Percentiles rank a stretch among this genome's conserved stretches.
These are phyloP conservation scores for Fusarium virguliforme DNA, from an alignment of 2,329 filamentous ascomycete genomes.

Conservation along the genomic window DNA sequence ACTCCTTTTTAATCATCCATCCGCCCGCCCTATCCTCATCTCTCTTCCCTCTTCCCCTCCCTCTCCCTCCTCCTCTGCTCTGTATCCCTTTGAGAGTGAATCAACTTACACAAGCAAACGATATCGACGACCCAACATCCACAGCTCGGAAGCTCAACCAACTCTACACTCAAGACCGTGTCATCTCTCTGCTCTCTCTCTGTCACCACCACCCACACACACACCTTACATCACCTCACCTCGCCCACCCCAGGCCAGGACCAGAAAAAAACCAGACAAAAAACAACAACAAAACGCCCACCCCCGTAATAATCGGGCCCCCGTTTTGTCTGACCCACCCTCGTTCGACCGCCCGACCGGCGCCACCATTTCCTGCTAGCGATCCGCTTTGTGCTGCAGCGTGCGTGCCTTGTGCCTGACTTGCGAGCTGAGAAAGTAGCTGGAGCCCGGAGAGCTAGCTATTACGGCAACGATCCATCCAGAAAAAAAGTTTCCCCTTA, in stretches of 20 bases:
- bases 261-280: background rate
- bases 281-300: constrained; percentile 20
- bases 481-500: constrained; percentile 42
- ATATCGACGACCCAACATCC: constrained; percentile 32
- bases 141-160: constrained; percentile 23
- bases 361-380: constrained; percentile 44
- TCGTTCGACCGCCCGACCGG: constrained; percentile 51
- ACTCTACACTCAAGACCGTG: constrained; percentile 4
- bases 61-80: constrained; percentile 16
- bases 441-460: constrained; percentile 34
- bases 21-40: constrained; percentile 4
- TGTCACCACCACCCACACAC: constrained; percentile 16
- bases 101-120: constrained; percentile 45
- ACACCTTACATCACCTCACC: constrained; percentile 42
- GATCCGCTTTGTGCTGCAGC: constrained; percentile 42
- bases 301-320: constrained; percentile 42
- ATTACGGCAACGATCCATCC: constrained; percentile 48
- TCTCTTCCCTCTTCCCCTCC: background rate
- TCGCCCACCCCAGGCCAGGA: constrained; percentile 20
- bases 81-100: constrained; percentile 34
- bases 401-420: constrained; percentile 46
- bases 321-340: constrained; percentile 50
- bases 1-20: constrained; percentile 35
- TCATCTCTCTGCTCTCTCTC: constrained; percentile 5
- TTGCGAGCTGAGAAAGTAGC: constrained; percentile 45